These are phyloP conservation scores for Saraca asoca DNA, from an alignment of 331 rosid genomes.

Conservation along the genomic window DNA sequence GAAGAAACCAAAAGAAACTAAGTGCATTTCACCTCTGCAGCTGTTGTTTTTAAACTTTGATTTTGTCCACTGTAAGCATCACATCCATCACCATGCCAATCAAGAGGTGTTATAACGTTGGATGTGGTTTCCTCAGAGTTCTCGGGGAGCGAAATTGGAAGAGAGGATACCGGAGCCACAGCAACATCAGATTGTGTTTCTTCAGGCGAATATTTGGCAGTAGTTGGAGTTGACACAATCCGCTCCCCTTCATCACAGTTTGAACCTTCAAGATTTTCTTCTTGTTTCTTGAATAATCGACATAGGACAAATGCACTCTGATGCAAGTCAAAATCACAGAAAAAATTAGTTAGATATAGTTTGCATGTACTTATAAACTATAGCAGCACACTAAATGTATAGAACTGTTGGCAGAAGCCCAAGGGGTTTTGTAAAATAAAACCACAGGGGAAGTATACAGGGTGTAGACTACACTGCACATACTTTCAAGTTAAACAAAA, in stretches of 20 bases:
- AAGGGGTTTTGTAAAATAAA: too few species aligned
- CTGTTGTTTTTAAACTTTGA: conserved; percentile 16
- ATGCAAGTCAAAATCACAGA: conserved; percentile 31
- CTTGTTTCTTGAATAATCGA: conserved; percentile 80
- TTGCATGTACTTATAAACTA: background rate
- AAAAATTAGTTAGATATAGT: conserved; percentile 14
- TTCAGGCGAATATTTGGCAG: conserved; percentile 52
- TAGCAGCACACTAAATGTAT: background rate
- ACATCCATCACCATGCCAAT: conserved; percentile 40
- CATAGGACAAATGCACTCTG: conserved; percentile 88
- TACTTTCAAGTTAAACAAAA: too few species aligned
- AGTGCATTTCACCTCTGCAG: conserved; percentile 49
- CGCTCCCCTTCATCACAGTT: conserved; percentile 58
- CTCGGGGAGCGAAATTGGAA: conserved; percentile 28
- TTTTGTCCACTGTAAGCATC: conserved; percentile 36
- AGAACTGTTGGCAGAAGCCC: conserved; percentile 9
- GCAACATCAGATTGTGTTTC: conserved; percentile 50
- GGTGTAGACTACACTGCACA: too few species aligned
- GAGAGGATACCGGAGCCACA: conserved; percentile 46
- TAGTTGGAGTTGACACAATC: conserved; percentile 47
- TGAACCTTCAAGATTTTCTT: conserved; percentile 63
- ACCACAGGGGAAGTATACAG: too few species aligned
- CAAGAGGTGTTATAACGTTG: conserved; percentile 41
- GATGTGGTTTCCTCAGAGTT: conserved; percentile 51
- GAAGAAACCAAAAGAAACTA: background rate